These are phyloP conservation scores for Rhodofomes roseus DNA, from an alignment of 1,284 basidiomycete species.

Conservation along the genomic window DNA sequence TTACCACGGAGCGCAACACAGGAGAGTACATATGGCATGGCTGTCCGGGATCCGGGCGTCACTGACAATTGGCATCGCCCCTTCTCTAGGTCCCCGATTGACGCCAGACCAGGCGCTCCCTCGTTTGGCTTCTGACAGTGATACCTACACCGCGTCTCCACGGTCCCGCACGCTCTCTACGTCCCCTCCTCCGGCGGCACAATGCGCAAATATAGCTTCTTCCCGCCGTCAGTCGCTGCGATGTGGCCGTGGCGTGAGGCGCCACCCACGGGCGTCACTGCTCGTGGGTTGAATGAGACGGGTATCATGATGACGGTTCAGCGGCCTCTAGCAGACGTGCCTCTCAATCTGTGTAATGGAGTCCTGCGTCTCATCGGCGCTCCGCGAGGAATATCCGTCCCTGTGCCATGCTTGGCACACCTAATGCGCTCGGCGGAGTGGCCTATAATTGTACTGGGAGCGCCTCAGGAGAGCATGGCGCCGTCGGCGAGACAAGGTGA, in stretches of 20 bases:
- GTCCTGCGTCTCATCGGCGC: not conserved
- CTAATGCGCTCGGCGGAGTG: not conserved
- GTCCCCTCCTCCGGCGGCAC: not conserved
- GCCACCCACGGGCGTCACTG: not conserved
- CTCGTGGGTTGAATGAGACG: not conserved
- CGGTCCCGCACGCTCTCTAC: not conserved
- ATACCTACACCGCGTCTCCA: not conserved
- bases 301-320: not conserved
- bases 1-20: not conserved
- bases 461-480: not conserved
- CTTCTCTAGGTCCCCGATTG: constrained; percentile 2
- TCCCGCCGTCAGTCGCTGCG: not conserved
- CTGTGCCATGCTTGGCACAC: not conserved
- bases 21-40: not conserved
- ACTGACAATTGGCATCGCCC: not conserved
- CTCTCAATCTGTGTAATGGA: not conserved
- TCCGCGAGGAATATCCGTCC: not conserved
- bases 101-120: not conserved
- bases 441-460: not conserved
- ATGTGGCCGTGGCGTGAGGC: not conserved
- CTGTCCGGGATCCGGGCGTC: constrained; percentile 3
- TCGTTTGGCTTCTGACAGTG: not conserved
- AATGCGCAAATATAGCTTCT: not conserved
- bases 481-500: not conserved
- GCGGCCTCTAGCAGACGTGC: not conserved